Evolutionary conservation across 129 eudicot genomes (phyloP).

Genomic region (Escallonia herrerae): DNA sequence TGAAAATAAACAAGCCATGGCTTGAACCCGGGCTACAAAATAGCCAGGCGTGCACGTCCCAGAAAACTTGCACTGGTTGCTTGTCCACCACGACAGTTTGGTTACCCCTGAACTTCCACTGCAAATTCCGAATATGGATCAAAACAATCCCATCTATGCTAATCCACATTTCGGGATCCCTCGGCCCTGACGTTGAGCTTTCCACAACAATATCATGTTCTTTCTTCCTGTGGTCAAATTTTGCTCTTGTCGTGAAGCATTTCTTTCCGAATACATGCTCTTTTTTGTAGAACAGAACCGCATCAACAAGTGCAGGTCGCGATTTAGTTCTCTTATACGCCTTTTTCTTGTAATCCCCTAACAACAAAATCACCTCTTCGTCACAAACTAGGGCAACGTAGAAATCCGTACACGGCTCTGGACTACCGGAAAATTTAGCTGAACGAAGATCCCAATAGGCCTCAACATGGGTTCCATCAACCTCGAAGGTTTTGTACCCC

Average conservation of each 20-base stretch:
- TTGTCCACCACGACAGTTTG: slow-evolving; percentile 69
- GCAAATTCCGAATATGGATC: slow-evolving; percentile 71
- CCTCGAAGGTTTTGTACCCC: slow-evolving; percentile 62
- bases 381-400: slow-evolving; percentile 76
- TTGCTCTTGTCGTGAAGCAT: slow-evolving; percentile 62
- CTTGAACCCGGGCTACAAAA: slow-evolving; percentile 56
- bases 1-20: slow-evolving; percentile 74
- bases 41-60: slow-evolving; percentile 89
- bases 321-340: slow-evolving; percentile 65
- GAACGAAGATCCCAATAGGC: slow-evolving; percentile 83
- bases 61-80: slow-evolving; percentile 66
- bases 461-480: slow-evolving; percentile 63
- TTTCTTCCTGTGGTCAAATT: slow-evolving; percentile 38
- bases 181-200: slow-evolving; percentile 48
- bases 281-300: slow-evolving; percentile 51
- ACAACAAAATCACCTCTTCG: slow-evolving; percentile 64
- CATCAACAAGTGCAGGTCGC: slow-evolving; percentile 48
- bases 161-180: slow-evolving; percentile 92
- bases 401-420: slow-evolving; percentile 68
- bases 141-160: slow-evolving; percentile 74
- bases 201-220: slow-evolving; percentile 77
- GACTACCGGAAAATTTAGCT: slow-evolving; percentile 69
- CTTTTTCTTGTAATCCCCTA: slow-evolving; percentile 69
- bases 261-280: slow-evolving; percentile 76
- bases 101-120: slow-evolving; percentile 88